Conservation (phyloP, 352 stramenopile genomes). For the Halophytophthora batemanensis region DNA sequence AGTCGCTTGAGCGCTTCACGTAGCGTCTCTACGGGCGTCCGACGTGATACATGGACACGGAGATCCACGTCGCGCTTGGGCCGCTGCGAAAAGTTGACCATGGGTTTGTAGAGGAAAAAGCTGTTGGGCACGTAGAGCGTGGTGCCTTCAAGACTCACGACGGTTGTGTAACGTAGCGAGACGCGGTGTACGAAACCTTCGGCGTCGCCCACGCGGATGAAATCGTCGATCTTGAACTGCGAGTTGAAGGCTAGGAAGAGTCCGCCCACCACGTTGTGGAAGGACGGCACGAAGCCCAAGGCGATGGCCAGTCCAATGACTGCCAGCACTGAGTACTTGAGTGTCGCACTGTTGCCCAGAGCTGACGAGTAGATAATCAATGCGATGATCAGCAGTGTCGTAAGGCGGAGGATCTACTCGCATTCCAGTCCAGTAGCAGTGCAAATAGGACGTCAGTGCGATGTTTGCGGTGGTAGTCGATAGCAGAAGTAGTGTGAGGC, state of each 20-base stretch:
- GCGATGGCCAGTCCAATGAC: conserved; percentile 83
- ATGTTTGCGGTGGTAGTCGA: neutral
- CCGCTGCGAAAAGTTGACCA: conserved; percentile 86
- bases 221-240: conserved; percentile 87
- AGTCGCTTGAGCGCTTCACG: conserved; percentile 55
- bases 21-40: conserved; percentile 58
- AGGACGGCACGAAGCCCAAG: conserved; percentile 82
- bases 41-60: conserved; percentile 51
- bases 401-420: conserved; percentile 73
- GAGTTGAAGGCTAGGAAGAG: conserved; percentile 88
- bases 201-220: conserved; percentile 73
- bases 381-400: conserved; percentile 71
- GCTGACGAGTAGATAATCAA: conserved; percentile 86
- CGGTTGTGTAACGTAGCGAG: conserved; percentile 79
- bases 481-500: neutral
- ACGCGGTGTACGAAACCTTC: conserved; percentile 82
- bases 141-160: conserved; percentile 79
- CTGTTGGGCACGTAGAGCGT: conserved; percentile 84
- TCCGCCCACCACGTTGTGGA: conserved; percentile 84
- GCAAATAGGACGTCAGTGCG: neutral
- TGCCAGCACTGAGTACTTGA: conserved; percentile 83
- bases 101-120: conserved; percentile 89
- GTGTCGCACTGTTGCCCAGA: conserved; percentile 57
- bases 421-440: neutral
- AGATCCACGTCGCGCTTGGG: conserved; percentile 84